Evolutionary conservation across 2,329 filamentous ascomycete species (phyloP).

Genomic region (Bipolaris zeicola): DNA sequence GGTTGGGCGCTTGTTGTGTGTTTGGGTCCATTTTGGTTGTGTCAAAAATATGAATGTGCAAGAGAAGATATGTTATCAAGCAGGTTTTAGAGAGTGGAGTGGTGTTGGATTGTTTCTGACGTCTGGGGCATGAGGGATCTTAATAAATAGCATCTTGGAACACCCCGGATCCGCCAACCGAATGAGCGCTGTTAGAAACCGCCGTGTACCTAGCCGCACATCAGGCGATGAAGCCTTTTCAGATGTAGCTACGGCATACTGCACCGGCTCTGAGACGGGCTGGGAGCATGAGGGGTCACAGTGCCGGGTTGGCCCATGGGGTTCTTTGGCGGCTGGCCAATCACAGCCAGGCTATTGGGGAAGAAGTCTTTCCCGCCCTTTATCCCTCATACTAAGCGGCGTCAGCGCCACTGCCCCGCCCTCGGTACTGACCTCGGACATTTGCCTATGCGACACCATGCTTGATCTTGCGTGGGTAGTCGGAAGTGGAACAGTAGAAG

Average conservation of each 20-base stretch:
- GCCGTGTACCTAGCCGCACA: conserved; percentile 31
- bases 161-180: conserved; percentile 19
- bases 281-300: conserved; percentile 12
- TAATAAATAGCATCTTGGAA: conserved; percentile 24
- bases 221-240: conserved; percentile 23
- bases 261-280: conserved; percentile 22
- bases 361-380: conserved; percentile 35
- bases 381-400: conserved; percentile 16
- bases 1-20: conserved; percentile 29
- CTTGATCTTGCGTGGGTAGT: conserved; percentile 1
- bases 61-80: not conserved
- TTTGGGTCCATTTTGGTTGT: conserved; percentile 21
- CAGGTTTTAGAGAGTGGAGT: not conserved
- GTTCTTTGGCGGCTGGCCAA: conserved; percentile 58
- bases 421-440: conserved; percentile 22
- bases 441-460: conserved; percentile 19
- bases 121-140: conserved; percentile 14
- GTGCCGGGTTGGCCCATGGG: conserved; percentile 37
- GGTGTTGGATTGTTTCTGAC: not conserved
- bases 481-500: not conserved
- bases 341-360: conserved; percentile 47
- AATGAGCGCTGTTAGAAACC: conserved; percentile 27
- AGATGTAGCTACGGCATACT: conserved; percentile 24
- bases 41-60: not conserved
- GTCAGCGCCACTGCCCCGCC: conserved; percentile 28